phyloP scores from a whole-genome alignment of 2,329 filamentous ascomycete genomes.

The Laburnicola sp. region DNA sequence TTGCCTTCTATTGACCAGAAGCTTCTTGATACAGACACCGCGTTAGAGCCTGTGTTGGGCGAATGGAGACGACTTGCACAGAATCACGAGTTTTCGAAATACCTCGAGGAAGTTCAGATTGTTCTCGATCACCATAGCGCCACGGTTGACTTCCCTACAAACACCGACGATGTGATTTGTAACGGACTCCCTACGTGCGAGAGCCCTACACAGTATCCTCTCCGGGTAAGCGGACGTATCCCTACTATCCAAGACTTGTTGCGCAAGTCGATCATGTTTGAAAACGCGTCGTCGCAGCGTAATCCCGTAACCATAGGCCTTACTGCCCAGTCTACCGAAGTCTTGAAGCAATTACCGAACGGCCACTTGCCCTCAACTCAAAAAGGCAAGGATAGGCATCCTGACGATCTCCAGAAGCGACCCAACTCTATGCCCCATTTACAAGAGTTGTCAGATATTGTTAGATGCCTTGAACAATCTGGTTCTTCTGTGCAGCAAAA shows the following conservation, averaged over 20 bases:
- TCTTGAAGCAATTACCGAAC: background rate
- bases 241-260: background rate
- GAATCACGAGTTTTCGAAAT: slow-evolving; percentile 52
- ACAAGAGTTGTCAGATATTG: slow-evolving; percentile 6
- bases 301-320: background rate
- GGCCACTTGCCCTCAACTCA: background rate
- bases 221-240: too few species aligned
- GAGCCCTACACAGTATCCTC: background rate
- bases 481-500: slow-evolving; percentile 38
- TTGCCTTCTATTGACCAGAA: slow-evolving; percentile 29
- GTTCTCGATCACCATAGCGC: slow-evolving; percentile 23
- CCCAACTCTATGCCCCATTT: background rate
- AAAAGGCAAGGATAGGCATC: background rate
- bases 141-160: background rate
- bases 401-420: background rate
- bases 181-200: background rate
- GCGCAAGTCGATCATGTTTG: background rate
- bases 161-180: too few species aligned
- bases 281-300: background rate
- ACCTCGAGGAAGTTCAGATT: slow-evolving; percentile 51
- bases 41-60: slow-evolving; percentile 46
- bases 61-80: slow-evolving; percentile 56
- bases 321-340: background rate
- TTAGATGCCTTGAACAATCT: slow-evolving; percentile 24
- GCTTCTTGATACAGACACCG: slow-evolving; percentile 44